Evolutionary conservation across 352 stramenopile genomes (phyloP), one percentile per base, ranked within the genome.

Genomic region (Phytophthora foliorum): DNA sequence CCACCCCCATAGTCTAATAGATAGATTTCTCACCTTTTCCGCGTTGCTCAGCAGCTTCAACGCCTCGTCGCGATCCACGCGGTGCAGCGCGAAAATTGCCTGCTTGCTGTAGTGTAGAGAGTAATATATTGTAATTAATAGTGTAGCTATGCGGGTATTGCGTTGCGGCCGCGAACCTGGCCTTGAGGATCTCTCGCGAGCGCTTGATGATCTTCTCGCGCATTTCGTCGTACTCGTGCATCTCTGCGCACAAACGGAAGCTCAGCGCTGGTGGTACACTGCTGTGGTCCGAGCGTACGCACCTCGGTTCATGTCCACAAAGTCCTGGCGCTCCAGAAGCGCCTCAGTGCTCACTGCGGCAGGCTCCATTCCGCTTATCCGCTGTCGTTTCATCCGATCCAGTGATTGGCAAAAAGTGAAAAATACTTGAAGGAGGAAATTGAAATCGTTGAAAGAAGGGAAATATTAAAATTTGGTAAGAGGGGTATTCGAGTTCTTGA

Each of bases 131-230:
- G 36, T 4, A 42, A 19, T 6, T 39, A 39, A 39, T 39, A 39
- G 11, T 39, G 25, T 29, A 29, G 25, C 6, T 34, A 8, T 34
- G 29, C 13, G 29, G 8, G 36, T 19, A 19, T 42, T 42, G 36
- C 36, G 19, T n/a, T 22, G 48, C 13, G 13, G 29, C 29, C 1
- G 29, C 7, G 29, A 3, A 39, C 87, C 84, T 97, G 57, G 79
- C 77, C 77, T 99, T 99, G 72, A 98, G 93, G 56, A 97, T 96
- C 69, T 99, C 95, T 24, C 96, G 81, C 34, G 91, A 98, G 27
- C 88, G 89, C 81, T 98, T 98, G 65, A 99, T 99, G 52, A 99
- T 90, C 57, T 89, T 75, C 77, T 99, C 96, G 16, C 96, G 82
- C 56, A 94, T 88, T 31, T 97, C 88, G 72, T 98, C 95, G 41